Base-by-base conservation (phyloP, 2,329 filamentous ascomycete species). In the Rutstroemia sp. region DNA sequence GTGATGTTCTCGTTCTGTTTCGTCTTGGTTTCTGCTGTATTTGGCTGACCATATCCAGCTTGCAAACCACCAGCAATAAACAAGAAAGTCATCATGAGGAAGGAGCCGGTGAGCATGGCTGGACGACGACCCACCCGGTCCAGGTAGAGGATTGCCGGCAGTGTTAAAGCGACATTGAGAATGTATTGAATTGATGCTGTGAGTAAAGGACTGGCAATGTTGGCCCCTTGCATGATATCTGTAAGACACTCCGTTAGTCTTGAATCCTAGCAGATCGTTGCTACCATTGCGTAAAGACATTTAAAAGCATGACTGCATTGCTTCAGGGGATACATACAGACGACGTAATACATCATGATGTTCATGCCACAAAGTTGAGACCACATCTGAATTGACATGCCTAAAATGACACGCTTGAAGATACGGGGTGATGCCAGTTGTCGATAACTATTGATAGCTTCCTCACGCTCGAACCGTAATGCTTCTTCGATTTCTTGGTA, bases 91-190 rank as follows among this genome's bases (percentile, higher is more conserved):
- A 60, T 74, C 86, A 90, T 89, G 48, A 87, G 72, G 23, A 79
- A 71, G 5, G 85, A 80, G 18, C 54, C 87, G 39, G 83, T 68
- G 19, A 90, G 75, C 56, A 90, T 76, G 3, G 85, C 79, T 0
- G 74, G 75, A 27, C 87, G 87, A 59, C 88, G 87, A 45, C 89
- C 89, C 80, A 86, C 88, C 54, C 78, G 76, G 64, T 92, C 88
- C 65, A 92, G 80, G 73, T 78, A 92, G 58, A 92, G 71, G 25
- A 92, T 79, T 1, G 88, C 88, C 0, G 87, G 86, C 2, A 92
- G 71, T 0, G 89, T 92, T 79, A 90, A 87, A 49, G 83, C 57
- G 1, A 92, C 88, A 69, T 92, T 92, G 73, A 92, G 87, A 62
- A 91, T 78, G 68, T 88, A 89, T 66, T 88, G 83, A 58, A 89